phyloP scores from a whole-genome alignment of 306 rosid genomes.

The Hippophae tibetana region DNA sequence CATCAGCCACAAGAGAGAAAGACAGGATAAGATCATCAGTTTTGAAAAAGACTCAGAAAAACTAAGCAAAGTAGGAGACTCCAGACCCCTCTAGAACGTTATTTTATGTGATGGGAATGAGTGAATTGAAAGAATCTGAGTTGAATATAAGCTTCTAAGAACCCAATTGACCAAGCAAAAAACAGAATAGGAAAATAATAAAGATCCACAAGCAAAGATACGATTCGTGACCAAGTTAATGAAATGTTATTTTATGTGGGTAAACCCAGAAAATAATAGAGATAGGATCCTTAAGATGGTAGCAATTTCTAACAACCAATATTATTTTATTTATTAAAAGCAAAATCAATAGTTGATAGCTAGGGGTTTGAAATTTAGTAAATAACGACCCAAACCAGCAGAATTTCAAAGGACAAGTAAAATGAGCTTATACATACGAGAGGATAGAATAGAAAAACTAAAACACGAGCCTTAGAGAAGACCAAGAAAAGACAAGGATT shows the following conservation, averaged over 20 bases:
- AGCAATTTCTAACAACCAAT: background rate
- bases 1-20: conserved; percentile 20
- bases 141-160: background rate
- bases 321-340: background rate
- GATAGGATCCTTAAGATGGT: conserved; percentile 14
- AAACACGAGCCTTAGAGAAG: too few species aligned
- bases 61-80: conserved; percentile 11
- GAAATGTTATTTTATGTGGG: conserved; percentile 36
- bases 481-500: too few species aligned
- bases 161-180: conserved; percentile 24
- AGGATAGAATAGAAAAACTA: too few species aligned
- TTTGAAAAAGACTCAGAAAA: conserved; percentile 17
- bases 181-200: conserved; percentile 12
- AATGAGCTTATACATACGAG: too few species aligned
- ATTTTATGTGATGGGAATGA: conserved; percentile 43
- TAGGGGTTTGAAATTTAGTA: conserved; percentile 3
- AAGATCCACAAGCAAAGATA: conserved; percentile 17
- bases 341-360: background rate
- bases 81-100: conserved; percentile 24
- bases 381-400: background rate
- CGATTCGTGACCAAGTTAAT: conserved; percentile 6
- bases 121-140: conserved; percentile 11
- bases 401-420: background rate
- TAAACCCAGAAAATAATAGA: conserved; percentile 20
- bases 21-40: background rate